Evolutionary conservation across 148 eudicot species (phyloP).

Genomic region (Linanthus parryae): DNA sequence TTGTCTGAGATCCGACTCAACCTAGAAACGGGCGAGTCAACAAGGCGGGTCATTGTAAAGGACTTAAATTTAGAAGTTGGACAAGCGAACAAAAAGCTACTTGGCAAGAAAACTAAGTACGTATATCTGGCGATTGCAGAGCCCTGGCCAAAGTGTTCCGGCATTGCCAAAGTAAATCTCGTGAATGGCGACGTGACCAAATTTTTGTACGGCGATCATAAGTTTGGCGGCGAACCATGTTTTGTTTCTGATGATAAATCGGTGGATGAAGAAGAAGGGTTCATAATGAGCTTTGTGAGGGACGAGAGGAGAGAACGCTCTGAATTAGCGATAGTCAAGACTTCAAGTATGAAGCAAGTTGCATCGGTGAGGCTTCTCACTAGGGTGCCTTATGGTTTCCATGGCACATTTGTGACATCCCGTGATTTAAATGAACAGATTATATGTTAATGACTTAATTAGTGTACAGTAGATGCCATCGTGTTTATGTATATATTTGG

Average conservation of each 20-base stretch:
- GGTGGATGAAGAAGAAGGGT: constrained; percentile 26
- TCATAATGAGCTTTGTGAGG: constrained; percentile 24
- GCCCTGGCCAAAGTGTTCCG: constrained; percentile 57
- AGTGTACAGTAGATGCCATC: too few relatives aligned
- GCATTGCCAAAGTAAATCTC: constrained; percentile 54
- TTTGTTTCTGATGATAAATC: constrained; percentile 18
- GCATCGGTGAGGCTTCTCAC: constrained; percentile 36
- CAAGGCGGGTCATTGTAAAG: constrained; percentile 26
- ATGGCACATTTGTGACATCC: constrained; percentile 49
- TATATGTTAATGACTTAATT: not conserved
- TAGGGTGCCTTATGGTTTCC: constrained; percentile 70
- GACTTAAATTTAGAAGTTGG: constrained; percentile 48
- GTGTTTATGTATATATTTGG: too few relatives aligned
- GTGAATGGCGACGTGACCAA: constrained; percentile 28
- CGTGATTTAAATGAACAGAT: constrained; percentile 19
- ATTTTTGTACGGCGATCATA: constrained; percentile 31
- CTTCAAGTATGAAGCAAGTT: constrained; percentile 34
- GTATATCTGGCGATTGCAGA: constrained; percentile 51
- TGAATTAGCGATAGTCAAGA: constrained; percentile 36
- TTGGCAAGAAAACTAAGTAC: constrained; percentile 34
- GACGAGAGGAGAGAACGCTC: constrained; percentile 40
- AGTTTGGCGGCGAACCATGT: constrained; percentile 54
- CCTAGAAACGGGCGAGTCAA: constrained; percentile 30
- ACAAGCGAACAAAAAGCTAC: constrained; percentile 25
- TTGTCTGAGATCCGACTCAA: constrained; percentile 39